Conservation (phyloP, 768 basidiomycete species). For the Melanogaster broomeanus region DNA sequence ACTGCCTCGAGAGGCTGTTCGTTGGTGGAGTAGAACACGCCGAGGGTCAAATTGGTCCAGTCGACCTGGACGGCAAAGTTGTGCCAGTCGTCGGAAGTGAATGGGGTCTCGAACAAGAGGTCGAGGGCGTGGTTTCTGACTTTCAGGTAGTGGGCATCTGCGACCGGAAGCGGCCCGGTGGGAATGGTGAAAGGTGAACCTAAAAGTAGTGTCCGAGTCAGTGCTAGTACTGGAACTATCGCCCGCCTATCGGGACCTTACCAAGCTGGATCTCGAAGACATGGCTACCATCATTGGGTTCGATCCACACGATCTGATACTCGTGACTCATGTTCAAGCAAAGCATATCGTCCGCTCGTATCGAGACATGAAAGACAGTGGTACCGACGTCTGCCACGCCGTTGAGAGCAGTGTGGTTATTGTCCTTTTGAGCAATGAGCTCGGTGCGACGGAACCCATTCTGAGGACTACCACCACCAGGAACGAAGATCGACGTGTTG, state of each 20-base stretch:
- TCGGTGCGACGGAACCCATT: constrained; percentile 61
- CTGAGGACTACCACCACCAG: constrained; percentile 50
- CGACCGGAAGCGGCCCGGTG: constrained; percentile 42
- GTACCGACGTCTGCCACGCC: constrained; percentile 43
- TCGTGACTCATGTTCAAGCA: constrained; percentile 58
- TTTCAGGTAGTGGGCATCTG: constrained; percentile 51
- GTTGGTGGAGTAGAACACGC: constrained; percentile 52
- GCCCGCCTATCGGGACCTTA: constrained; percentile 19
- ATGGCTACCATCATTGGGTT: constrained; percentile 59
- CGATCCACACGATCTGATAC: constrained; percentile 65
- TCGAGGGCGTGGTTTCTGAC: constrained; percentile 56
- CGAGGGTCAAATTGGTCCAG: constrained; percentile 52
- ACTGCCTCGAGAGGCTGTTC: constrained; percentile 42
- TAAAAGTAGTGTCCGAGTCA: constrained; percentile 14
- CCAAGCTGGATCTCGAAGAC: constrained; percentile 63
- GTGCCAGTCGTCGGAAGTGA: constrained; percentile 49
- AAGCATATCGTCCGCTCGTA: constrained; percentile 39
- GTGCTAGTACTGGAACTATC: background rate
- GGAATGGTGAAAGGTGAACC: constrained; percentile 61
- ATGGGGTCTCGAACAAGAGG: constrained; percentile 50
- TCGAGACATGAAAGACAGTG: constrained; percentile 53
- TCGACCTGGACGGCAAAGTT: constrained; percentile 62
- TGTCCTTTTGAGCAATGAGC: constrained; percentile 50
- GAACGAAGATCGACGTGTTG: constrained; percentile 56
- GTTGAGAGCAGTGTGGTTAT: constrained; percentile 39